Evolutionary conservation across 2,329 filamentous ascomycete genomes (phyloP).

Genomic region (Colletotrichum lupini): DNA sequence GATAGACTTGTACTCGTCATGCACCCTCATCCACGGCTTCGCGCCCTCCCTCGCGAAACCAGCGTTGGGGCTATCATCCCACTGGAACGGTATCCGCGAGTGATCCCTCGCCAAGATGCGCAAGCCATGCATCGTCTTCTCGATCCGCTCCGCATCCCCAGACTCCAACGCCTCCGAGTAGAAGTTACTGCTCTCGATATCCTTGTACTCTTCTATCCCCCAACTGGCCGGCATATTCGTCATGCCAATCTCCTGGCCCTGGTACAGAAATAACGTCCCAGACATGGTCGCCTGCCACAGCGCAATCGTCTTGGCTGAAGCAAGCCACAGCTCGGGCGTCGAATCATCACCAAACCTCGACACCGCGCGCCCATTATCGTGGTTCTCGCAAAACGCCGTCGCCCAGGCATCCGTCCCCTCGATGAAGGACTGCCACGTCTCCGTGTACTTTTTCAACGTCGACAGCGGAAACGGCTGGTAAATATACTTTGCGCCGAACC

Average conservation of each 20-base stretch:
- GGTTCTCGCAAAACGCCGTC: constrained; percentile 72
- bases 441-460: constrained; percentile 55
- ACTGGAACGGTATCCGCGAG: constrained; percentile 74
- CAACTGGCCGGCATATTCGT: constrained; percentile 63
- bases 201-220: constrained; percentile 64
- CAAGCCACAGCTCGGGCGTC: constrained; percentile 53
- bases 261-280: constrained; percentile 68
- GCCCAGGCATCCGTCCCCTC: constrained; percentile 65
- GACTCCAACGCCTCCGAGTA: constrained; percentile 57
- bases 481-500: constrained; percentile 57
- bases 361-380: constrained; percentile 69
- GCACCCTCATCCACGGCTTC: constrained; percentile 76
- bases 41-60: constrained; percentile 64
- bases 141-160: constrained; percentile 48
- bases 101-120: constrained; percentile 72
- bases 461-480: constrained; percentile 60
- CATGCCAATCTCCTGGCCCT: constrained; percentile 73
- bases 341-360: constrained; percentile 63
- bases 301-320: constrained; percentile 64
- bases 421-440: constrained; percentile 61
- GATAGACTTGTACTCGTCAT: constrained; percentile 65
- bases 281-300: constrained; percentile 60
- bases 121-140: constrained; percentile 61
- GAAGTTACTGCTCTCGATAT: constrained; percentile 64
- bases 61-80: constrained; percentile 66